Conservation (phyloP, 495 filamentous ascomycete species). For the Aspergillus baeticus region DNA sequence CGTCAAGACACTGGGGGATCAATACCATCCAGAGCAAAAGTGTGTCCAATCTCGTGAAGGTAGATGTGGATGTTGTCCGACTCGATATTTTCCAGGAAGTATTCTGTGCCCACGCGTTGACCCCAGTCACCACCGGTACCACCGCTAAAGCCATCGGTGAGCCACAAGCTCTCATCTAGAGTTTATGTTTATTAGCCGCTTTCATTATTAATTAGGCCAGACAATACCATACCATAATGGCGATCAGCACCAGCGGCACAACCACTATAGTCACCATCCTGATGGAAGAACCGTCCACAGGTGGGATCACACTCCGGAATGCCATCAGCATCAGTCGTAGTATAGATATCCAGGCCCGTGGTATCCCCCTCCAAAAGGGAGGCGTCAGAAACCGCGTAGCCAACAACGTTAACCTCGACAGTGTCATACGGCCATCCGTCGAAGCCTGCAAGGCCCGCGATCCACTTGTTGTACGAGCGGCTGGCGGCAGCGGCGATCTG, state of each 20-base stretch:
- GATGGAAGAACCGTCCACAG: constrained; percentile 21
- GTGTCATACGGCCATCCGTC: constrained; percentile 18
- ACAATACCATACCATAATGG: constrained; percentile 14
- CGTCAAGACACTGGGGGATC: background rate
- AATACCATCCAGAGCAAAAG: constrained; percentile 20
- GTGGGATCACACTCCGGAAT: constrained; percentile 13
- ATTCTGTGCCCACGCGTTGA: constrained; percentile 17
- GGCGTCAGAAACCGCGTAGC: constrained; percentile 14
- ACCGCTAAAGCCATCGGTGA: constrained; percentile 18
- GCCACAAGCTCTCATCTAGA: constrained; percentile 19
- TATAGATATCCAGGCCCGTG: constrained; percentile 17
- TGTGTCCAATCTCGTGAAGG: constrained; percentile 20
- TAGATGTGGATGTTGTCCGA: constrained; percentile 16
- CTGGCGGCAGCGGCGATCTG: constrained; percentile 12
- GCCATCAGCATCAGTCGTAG: constrained; percentile 17
- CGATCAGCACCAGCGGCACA: constrained; percentile 13
- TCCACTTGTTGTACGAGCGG: constrained; percentile 20
- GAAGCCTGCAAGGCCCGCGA: constrained; percentile 14
- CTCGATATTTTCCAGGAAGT: constrained; percentile 15
- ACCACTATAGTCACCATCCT: constrained; percentile 17
- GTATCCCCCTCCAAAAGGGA: constrained; percentile 17
- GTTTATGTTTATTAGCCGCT: no score
- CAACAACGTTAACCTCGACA: constrained; percentile 18
- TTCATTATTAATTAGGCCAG: background rate
- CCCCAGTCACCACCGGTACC: constrained; percentile 21